A percentile compares a stretch with the other conserved stretches of the same genome.
Evolutionary conservation across 2,329 filamentous ascomycete genomes (phyloP).

Genomic region (Seiridium unicorne): DNA sequence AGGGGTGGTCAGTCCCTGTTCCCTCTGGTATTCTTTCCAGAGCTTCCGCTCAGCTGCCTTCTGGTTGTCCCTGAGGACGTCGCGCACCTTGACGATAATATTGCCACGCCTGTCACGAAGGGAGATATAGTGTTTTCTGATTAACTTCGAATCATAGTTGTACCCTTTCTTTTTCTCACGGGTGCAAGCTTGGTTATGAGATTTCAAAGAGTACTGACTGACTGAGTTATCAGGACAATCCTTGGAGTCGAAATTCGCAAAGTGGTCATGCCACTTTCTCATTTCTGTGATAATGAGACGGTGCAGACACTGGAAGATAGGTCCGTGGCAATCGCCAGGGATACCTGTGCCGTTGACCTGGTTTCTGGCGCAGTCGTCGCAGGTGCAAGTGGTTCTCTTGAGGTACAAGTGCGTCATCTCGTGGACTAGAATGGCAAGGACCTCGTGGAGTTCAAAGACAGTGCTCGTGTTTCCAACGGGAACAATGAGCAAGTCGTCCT

Average conservation of each 20-base stretch:
- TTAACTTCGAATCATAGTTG: neutral
- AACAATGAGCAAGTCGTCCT: neutral
- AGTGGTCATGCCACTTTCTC: conserved; percentile 12
- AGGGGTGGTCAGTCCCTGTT: neutral
- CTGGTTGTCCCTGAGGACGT: neutral
- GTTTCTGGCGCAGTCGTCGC: conserved; percentile 10
- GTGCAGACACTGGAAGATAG: conserved; percentile 18
- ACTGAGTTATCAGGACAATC: conserved; percentile 15
- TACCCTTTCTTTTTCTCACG: neutral
- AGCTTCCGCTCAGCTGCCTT: neutral
- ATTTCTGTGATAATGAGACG: conserved; percentile 18
- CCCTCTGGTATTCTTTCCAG: neutral
- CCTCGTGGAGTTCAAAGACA: neutral
- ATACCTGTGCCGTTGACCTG: conserved; percentile 14
- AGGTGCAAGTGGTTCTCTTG: conserved; percentile 13
- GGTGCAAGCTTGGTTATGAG: neutral
- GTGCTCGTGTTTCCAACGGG: neutral
- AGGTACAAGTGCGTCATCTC: conserved; percentile 19
- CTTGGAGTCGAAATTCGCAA: conserved; percentile 9
- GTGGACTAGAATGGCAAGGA: conserved; percentile 15
- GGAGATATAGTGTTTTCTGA: neutral
- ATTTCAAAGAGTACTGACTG: conserved; percentile 7
- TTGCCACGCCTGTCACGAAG: neutral
- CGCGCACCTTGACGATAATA: neutral
- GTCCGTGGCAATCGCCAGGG: conserved; percentile 15